Conservation (phyloP, 176 grass and related monocot species). For the Bolboschoenus planiculmis region DNA sequence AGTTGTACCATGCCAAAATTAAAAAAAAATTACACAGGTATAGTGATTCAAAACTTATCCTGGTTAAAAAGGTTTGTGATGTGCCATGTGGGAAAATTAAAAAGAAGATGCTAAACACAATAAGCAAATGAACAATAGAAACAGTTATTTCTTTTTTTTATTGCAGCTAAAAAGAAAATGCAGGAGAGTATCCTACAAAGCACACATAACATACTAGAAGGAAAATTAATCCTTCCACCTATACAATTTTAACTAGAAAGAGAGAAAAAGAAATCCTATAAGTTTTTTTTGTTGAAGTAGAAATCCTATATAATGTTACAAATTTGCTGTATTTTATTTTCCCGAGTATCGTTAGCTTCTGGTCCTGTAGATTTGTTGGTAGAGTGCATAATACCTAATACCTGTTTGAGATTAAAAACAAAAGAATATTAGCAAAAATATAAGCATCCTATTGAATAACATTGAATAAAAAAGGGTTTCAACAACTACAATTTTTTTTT, state of each 20-base stretch:
- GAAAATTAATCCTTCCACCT: neutral
- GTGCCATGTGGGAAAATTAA: too few relatives aligned
- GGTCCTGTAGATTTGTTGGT: neutral
- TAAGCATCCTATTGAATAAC: neutral
- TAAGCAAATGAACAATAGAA: neutral
- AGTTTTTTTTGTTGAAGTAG: neutral
- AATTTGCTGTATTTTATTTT: neutral
- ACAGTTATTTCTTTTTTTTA: neutral
- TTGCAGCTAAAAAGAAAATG: neutral
- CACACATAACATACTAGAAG: neutral
- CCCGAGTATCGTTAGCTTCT: neutral
- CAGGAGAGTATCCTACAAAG: constrained; percentile 16
- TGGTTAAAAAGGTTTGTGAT: too few relatives aligned
- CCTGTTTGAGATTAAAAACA: neutral
- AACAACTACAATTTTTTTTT: too few relatives aligned
- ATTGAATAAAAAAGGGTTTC: too few relatives aligned
- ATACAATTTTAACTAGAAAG: too few relatives aligned
- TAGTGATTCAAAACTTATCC: too few relatives aligned
- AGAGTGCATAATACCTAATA: neutral
- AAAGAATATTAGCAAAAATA: neutral
- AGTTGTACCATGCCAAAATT: too few relatives aligned
- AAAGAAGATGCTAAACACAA: neutral
- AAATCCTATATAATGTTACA: too few relatives aligned
- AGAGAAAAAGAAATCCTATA: too few relatives aligned
- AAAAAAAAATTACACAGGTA: too few relatives aligned